These are phyloP conservation scores for Ramularia collo-cygni DNA, from an alignment of 2,329 filamentous ascomycete species.

Conservation along the genomic window DNA sequence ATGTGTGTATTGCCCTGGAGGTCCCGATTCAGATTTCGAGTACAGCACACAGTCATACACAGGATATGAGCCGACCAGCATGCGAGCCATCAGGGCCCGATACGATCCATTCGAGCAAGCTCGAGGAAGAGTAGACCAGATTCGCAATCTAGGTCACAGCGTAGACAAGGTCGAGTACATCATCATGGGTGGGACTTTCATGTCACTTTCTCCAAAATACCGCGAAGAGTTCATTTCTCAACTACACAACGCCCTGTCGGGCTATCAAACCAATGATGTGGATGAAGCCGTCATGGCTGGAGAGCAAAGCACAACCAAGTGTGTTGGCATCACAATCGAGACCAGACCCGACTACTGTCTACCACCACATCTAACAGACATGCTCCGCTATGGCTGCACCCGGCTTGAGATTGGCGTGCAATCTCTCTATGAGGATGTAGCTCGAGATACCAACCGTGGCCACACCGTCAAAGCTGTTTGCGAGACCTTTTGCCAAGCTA, in stretches of 20 bases:
- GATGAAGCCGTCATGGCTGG: slow-evolving; percentile 92
- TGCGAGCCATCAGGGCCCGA: slow-evolving; percentile 92
- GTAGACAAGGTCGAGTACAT: slow-evolving; percentile 99
- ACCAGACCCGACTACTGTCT: slow-evolving; percentile 95
- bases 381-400: slow-evolving; percentile 97
- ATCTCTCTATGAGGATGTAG: slow-evolving; percentile 94
- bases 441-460: slow-evolving; percentile 93
- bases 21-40: slow-evolving; percentile 96
- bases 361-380: slow-evolving; percentile 88
- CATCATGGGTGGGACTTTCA: slow-evolving; percentile 99
- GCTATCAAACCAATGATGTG: slow-evolving; percentile 88
- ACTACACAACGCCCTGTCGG: slow-evolving; percentile 91
- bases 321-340: slow-evolving; percentile 97
- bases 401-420: slow-evolving; percentile 92
- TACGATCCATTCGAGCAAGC: slow-evolving; percentile 99
- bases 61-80: slow-evolving; percentile 95
- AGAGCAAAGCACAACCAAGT: slow-evolving; percentile 96
- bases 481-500: slow-evolving; percentile 93
- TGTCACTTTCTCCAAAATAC: slow-evolving; percentile 87
- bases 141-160: slow-evolving; percentile 89
- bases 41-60: slow-evolving; percentile 99
- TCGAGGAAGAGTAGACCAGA: slow-evolving; percentile 88
- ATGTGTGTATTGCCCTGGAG: slow-evolving; percentile 96
- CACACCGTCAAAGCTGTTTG: slow-evolving; percentile 94
- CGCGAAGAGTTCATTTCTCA: slow-evolving; percentile 91